phyloP scores from a whole-genome alignment of 2,329 filamentous ascomycete species.

The Neocatenulostroma microsporum region DNA sequence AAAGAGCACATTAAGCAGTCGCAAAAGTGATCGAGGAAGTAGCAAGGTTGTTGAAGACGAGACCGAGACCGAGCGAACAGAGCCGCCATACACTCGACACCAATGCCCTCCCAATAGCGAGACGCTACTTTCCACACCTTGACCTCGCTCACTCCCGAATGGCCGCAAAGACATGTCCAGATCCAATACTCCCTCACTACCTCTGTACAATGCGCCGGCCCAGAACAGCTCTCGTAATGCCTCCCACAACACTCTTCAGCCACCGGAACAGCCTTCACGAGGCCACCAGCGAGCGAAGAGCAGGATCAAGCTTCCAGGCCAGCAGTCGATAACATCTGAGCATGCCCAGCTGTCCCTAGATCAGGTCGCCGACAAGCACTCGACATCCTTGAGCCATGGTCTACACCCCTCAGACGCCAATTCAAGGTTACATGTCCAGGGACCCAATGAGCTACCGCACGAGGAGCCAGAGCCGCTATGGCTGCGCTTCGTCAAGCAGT shows the following conservation, averaged over 20 bases:
- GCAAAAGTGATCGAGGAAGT: too few relatives aligned
- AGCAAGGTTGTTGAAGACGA: too few relatives aligned
- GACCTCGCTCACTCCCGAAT: too few relatives aligned
- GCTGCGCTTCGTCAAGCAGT: slow-evolving; percentile 92
- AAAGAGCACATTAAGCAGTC: too few relatives aligned
- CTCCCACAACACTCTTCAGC: slow-evolving; percentile 42
- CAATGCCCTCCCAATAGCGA: too few relatives aligned
- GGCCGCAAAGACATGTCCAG: slow-evolving; percentile 56
- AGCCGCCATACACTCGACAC: too few relatives aligned
- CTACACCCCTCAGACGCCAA: slow-evolving; percentile 75
- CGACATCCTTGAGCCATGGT: slow-evolving; percentile 76
- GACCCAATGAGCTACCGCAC: slow-evolving; percentile 89
- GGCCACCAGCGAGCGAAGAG: slow-evolving; percentile 23
- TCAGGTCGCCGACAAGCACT: slow-evolving; percentile 68
- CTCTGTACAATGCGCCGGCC: slow-evolving; percentile 40
- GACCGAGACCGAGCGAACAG: too few relatives aligned
- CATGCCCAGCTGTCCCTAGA: slow-evolving; percentile 63
- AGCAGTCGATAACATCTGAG: slow-evolving; percentile 39
- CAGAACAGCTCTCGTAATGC: slow-evolving; percentile 10
- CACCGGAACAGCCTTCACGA: slow-evolving; percentile 16
- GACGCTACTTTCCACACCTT: too few relatives aligned
- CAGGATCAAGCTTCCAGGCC: slow-evolving; percentile 25
- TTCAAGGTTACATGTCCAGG: slow-evolving; percentile 68
- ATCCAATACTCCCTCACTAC: slow-evolving; percentile 51
- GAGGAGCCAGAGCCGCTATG: slow-evolving; percentile 90